Percentiles rank a stretch among this genome's conserved stretches.
Evolutionary conservation across 2,329 filamentous ascomycete species (phyloP).

Genomic region (Penicillium sp.): DNA sequence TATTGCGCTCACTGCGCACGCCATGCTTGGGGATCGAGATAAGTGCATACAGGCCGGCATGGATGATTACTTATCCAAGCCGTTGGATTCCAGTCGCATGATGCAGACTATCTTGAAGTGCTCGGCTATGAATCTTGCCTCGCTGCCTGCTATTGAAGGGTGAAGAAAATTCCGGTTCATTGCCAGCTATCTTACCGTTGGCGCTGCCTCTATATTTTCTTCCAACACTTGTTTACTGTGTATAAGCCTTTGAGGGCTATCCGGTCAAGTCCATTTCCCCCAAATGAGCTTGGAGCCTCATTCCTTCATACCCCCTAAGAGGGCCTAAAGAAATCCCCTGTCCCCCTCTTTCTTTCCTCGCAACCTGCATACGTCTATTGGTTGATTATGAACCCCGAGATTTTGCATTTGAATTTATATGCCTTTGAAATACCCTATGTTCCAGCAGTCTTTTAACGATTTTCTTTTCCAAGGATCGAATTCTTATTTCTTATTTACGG

Average conservation of each 20-base stretch:
- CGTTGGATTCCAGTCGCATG: conserved; percentile 84
- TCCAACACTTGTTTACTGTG: too few relatives aligned
- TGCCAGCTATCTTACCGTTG: background rate
- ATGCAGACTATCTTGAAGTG: conserved; percentile 50
- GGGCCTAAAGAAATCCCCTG: too few relatives aligned
- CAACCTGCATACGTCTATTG: background rate
- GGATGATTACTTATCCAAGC: conserved; percentile 95
- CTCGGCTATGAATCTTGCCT: conserved; percentile 18
- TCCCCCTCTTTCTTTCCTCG: too few relatives aligned
- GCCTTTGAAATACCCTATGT: background rate
- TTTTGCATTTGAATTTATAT: background rate
- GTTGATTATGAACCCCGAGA: background rate
- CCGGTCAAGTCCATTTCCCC: background rate
- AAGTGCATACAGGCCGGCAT: conserved; percentile 95
- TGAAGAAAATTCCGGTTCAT: background rate
- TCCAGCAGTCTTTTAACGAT: background rate
- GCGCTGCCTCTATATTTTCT: too few relatives aligned
- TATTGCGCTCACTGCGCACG: conserved; percentile 88
- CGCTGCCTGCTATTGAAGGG: conserved; percentile 8
- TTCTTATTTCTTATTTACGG: background rate
- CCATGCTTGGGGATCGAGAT: conserved; percentile 92
- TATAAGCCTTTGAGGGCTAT: background rate
- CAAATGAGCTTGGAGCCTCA: too few relatives aligned
- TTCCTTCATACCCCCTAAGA: background rate
- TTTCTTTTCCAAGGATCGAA: background rate